phyloP scores from a whole-genome alignment of 108 stramenopile species.

The Epithemia pelagica region DNA sequence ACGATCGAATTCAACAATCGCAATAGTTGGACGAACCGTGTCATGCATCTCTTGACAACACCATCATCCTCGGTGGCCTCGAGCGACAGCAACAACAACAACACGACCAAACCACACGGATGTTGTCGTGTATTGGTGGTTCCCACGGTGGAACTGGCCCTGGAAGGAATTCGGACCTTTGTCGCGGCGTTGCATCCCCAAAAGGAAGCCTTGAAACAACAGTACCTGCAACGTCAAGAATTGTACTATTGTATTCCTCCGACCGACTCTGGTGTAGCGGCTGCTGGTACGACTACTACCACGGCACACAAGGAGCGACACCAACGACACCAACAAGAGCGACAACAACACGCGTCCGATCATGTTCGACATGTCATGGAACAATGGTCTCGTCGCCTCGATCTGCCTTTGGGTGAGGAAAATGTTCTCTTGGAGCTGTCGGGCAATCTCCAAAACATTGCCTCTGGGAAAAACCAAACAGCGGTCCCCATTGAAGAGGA shows the following conservation, averaged over 20 bases:
- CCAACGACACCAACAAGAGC: neutral
- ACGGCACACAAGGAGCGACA: no score
- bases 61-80: neutral
- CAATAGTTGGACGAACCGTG: neutral
- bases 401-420: slow-evolving; percentile 10
- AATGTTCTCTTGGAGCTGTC: slow-evolving; percentile 9
- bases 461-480: neutral
- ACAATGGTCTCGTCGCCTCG: neutral
- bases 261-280: neutral
- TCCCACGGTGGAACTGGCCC: slow-evolving; percentile 10
- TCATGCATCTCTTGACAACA: neutral
- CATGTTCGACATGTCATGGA: neutral
- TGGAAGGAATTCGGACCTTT: slow-evolving; percentile 1
- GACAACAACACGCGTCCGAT: neutral
- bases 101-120: no score
- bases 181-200: slow-evolving; percentile 4
- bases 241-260: slow-evolving; percentile 1
- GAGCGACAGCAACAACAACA: neutral
- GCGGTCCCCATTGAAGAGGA: slow-evolving; percentile 11
- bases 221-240: slow-evolving; percentile 8
- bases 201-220: neutral
- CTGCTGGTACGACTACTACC: no score
- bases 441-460: slow-evolving; percentile 13
- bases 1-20: neutral
- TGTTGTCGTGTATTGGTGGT: slow-evolving; percentile 8